A percentile compares a stretch with the other conserved stretches of the same genome.
Evolutionary conservation across 2,329 filamentous ascomycete genomes (phyloP).

Genomic region (Trichoderma sp.): DNA sequence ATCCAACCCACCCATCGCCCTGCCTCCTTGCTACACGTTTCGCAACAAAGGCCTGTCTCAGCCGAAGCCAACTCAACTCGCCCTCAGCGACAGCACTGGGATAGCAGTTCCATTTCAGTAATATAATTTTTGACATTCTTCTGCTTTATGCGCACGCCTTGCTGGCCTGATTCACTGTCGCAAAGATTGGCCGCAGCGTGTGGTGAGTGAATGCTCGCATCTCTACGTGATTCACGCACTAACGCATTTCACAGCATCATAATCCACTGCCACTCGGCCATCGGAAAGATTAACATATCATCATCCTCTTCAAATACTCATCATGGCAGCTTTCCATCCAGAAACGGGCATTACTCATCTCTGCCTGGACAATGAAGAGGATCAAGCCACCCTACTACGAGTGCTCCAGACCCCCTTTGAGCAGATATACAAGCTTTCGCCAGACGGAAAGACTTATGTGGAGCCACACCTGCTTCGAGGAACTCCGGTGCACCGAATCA

Average conservation of each 20-base stretch:
- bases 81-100: not conserved
- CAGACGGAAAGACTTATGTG: conserved; percentile 35
- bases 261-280: not conserved
- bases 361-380: not conserved
- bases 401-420: conserved; percentile 16
- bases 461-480: conserved; percentile 36
- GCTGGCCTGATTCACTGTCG: not conserved
- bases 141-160: not conserved
- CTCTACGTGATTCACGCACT: not conserved
- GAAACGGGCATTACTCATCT: not conserved
- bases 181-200: not conserved
- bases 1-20: not conserved
- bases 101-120: not conserved
- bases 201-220: not conserved
- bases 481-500: conserved; percentile 37
- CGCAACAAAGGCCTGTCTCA: not conserved
- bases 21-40: not conserved
- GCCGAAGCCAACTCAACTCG: not conserved
- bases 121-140: not conserved
- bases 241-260: not conserved
- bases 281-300: no score
- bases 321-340: not conserved
- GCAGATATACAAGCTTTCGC: conserved; percentile 12
- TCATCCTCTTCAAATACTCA: not conserved
- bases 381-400: not conserved